A percentile compares a stretch with the other conserved stretches of the same genome.
Evolutionary conservation across 371 early-diverging fungal species (phyloP).

Genomic region (Batkoa obscura): DNA sequence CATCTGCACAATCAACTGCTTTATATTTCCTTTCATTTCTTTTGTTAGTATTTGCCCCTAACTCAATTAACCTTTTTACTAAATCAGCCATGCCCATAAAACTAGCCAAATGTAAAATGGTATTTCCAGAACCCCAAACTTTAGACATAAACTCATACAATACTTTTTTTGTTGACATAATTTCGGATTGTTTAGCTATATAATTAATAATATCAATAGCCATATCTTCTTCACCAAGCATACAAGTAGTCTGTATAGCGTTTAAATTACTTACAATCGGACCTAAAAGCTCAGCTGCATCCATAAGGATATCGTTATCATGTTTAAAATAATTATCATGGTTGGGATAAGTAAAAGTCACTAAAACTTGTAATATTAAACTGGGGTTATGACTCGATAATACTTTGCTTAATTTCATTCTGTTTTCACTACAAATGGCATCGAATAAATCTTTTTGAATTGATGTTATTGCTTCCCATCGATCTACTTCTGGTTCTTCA

Average conservation of each 20-base stretch:
- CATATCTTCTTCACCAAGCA: conserved; percentile 39
- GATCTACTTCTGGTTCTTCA: background rate
- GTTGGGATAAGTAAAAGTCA: conserved; percentile 31
- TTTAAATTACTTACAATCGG: conserved; percentile 25
- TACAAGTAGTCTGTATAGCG: conserved; percentile 35
- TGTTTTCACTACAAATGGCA: conserved; percentile 1
- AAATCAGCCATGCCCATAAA: conserved; percentile 42
- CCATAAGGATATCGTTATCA: conserved; percentile 28
- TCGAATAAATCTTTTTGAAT: conserved; percentile 1
- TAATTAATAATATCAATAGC: conserved; percentile 35
- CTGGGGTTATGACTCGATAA: conserved; percentile 5
- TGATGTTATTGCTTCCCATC: background rate
- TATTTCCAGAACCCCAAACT: conserved; percentile 47
- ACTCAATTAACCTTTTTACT: conserved; percentile 30
- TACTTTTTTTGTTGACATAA: conserved; percentile 30
- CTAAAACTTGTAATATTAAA: conserved; percentile 24
- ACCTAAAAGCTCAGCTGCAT: conserved; percentile 36
- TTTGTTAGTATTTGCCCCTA: conserved; percentile 31
- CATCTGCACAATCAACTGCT: conserved; percentile 45
- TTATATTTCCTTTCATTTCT: conserved; percentile 32
- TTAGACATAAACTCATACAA: conserved; percentile 42
- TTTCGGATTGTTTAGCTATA: conserved; percentile 26
- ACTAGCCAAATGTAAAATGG: conserved; percentile 45
- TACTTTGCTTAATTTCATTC: background rate
- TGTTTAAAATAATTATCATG: conserved; percentile 24